These are phyloP conservation scores for Hypocreales sp. DNA, from an alignment of 2,329 filamentous ascomycete genomes.

Conservation along the genomic window DNA sequence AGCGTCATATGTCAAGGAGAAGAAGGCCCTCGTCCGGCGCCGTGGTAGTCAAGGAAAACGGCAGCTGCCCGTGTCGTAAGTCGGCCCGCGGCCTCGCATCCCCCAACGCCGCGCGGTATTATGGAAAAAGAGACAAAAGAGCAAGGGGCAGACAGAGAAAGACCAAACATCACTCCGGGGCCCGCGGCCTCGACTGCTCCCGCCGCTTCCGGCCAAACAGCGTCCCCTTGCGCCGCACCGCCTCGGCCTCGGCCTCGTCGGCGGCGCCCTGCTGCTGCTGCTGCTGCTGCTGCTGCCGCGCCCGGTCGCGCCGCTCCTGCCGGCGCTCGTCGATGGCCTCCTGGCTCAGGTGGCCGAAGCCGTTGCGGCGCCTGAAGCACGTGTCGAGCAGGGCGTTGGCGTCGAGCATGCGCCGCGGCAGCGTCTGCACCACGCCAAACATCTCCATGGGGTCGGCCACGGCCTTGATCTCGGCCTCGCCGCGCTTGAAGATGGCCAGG, in stretches of 20 bases:
- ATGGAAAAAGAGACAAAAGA: too few relatives aligned
- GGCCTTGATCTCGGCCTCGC: conserved; percentile 63
- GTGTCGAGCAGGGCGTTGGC: conserved; percentile 70
- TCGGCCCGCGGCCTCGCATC: too few relatives aligned
- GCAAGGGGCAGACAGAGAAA: too few relatives aligned
- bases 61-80: too few relatives aligned
- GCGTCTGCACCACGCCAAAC: conserved; percentile 81
- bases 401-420: conserved; percentile 69
- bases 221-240: conserved; percentile 24
- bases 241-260: conserved; percentile 11
- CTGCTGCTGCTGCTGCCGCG: conserved; percentile 23
- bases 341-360: conserved; percentile 70
- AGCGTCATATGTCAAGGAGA: too few relatives aligned
- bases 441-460: conserved; percentile 86
- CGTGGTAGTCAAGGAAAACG: too few relatives aligned
- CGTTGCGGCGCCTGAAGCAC: conserved; percentile 66
- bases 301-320: conserved; percentile 46
- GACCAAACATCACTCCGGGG: too few relatives aligned
- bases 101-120: too few relatives aligned
- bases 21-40: too few relatives aligned
- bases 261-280: conserved; percentile 15
- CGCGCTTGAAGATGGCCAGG: conserved; percentile 78
- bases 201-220: conserved; percentile 29
- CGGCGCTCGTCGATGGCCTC: conserved; percentile 65
- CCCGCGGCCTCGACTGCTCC: conserved; percentile 8